These are phyloP conservation scores for Dunaliella primolecta DNA, from an alignment of 139 green algal species.

Conservation along the genomic window DNA sequence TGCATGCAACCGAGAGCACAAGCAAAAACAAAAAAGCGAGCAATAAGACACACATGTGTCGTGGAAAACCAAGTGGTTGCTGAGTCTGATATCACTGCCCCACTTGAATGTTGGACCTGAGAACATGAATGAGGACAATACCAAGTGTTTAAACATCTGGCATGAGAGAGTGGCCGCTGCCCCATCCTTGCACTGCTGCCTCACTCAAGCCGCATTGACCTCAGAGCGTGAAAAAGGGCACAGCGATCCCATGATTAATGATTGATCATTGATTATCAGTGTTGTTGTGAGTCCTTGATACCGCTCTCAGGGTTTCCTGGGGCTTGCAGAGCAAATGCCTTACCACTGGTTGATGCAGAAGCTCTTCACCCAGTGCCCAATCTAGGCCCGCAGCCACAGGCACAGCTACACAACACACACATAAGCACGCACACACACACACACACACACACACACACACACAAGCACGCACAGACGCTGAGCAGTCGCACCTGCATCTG, in stretches of 20 bases:
- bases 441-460: neutral
- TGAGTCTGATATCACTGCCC: too few relatives aligned
- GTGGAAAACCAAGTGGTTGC: too few relatives aligned
- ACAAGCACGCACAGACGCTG: neutral
- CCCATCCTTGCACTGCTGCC: neutral
- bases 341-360: too few relatives aligned
- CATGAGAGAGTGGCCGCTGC: neutral
- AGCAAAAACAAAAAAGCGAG: too few relatives aligned
- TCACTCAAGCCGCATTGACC: neutral
- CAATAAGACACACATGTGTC: too few relatives aligned
- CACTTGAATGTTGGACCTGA: too few relatives aligned
- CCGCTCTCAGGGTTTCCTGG: neutral
- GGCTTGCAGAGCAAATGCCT: neutral
- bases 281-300: neutral
- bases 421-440: neutral
- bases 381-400: neutral
- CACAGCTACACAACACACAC: neutral
- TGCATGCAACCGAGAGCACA: too few relatives aligned
- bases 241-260: too few relatives aligned
- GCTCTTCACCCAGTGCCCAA: neutral
- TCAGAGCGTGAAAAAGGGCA: too few relatives aligned
- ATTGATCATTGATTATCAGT: neutral
- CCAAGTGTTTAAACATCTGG: too few relatives aligned
- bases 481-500: slow-evolving; percentile 40
- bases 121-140: too few relatives aligned